Evolutionary conservation across 2,329 filamentous ascomycete species (phyloP).

Genomic region (Alternaria rosae): DNA sequence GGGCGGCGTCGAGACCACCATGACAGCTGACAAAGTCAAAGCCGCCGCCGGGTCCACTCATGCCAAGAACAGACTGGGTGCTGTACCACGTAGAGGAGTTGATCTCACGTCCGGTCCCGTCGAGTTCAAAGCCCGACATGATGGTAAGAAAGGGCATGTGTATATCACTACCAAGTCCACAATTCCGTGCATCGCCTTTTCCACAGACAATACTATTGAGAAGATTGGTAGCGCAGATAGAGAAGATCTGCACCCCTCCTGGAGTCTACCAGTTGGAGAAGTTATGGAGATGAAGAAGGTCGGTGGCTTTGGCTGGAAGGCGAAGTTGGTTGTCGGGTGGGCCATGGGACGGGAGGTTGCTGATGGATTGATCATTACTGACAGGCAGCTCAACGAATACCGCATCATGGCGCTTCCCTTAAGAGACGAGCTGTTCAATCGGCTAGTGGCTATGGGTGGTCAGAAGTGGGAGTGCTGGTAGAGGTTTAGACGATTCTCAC

Average conservation of each 20-base stretch:
- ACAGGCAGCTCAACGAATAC: slow-evolving; percentile 63
- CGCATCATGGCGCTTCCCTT: slow-evolving; percentile 75
- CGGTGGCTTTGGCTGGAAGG: slow-evolving; percentile 84
- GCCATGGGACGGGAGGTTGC: slow-evolving; percentile 75
- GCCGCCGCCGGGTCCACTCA: slow-evolving; percentile 68
- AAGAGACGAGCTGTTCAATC: slow-evolving; percentile 82
- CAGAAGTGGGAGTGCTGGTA: slow-evolving; percentile 87
- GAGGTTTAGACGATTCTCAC: neutral
- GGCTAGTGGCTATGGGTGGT: slow-evolving; percentile 75
- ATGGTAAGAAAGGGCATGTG: slow-evolving; percentile 74
- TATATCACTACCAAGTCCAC: slow-evolving; percentile 74
- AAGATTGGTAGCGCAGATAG: slow-evolving; percentile 57
- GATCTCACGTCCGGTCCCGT: slow-evolving; percentile 69
- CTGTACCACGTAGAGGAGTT: slow-evolving; percentile 61
- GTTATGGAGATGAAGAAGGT: slow-evolving; percentile 79
- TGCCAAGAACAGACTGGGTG: slow-evolving; percentile 75
- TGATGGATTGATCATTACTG: slow-evolving; percentile 74
- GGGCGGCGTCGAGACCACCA: slow-evolving; percentile 73
- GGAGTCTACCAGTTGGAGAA: slow-evolving; percentile 74
- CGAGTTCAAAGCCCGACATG: slow-evolving; percentile 75
- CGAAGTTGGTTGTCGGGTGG: slow-evolving; percentile 83
- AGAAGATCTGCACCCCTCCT: slow-evolving; percentile 65
- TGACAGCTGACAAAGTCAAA: slow-evolving; percentile 74
- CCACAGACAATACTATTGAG: slow-evolving; percentile 59
- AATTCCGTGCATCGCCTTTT: slow-evolving; percentile 73